Percentiles rank a stretch among this genome's conserved stretches.
phyloP scores from a whole-genome alignment of 2,329 filamentous ascomycete genomes.

The Phoma sp. region DNA sequence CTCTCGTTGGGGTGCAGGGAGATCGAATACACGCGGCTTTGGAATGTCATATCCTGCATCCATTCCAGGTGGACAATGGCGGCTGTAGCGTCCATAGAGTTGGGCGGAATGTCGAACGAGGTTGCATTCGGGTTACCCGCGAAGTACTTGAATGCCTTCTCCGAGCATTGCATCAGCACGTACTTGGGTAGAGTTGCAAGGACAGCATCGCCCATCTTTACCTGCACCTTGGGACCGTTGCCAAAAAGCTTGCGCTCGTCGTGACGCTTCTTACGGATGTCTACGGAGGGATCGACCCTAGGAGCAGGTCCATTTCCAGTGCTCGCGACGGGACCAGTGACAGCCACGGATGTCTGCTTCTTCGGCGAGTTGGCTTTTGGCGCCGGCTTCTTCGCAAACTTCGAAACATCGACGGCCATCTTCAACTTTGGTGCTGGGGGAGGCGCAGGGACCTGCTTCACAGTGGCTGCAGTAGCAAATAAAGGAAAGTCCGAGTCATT shows the following conservation, averaged over 20 bases:
- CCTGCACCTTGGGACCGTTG: constrained; percentile 26
- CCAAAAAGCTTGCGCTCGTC: constrained; percentile 28
- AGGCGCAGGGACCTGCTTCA: constrained; percentile 26
- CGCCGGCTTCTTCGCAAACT: constrained; percentile 25
- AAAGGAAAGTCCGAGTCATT: constrained; percentile 5
- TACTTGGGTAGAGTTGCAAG: constrained; percentile 29
- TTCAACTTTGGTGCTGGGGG: constrained; percentile 29
- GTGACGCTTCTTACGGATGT: constrained; percentile 32
- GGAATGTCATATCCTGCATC: constrained; percentile 34
- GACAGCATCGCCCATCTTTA: constrained; percentile 25
- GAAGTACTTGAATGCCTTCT: constrained; percentile 30
- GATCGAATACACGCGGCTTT: constrained; percentile 32
- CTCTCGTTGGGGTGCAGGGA: constrained; percentile 21
- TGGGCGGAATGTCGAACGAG: constrained; percentile 20
- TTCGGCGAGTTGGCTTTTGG: neutral
- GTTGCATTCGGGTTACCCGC: constrained; percentile 18
- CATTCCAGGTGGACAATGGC: constrained; percentile 27
- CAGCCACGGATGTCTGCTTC: neutral
- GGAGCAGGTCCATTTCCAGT: constrained; percentile 17
- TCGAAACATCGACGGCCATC: constrained; percentile 30
- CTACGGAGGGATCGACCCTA: constrained; percentile 10
- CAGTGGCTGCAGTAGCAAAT: constrained; percentile 23
- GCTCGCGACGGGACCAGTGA: neutral
- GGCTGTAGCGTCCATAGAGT: constrained; percentile 25
- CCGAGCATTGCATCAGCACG: constrained; percentile 37